Evolutionary conservation across 345 rosid species (phyloP).

Genomic region (Acer saccharum): DNA sequence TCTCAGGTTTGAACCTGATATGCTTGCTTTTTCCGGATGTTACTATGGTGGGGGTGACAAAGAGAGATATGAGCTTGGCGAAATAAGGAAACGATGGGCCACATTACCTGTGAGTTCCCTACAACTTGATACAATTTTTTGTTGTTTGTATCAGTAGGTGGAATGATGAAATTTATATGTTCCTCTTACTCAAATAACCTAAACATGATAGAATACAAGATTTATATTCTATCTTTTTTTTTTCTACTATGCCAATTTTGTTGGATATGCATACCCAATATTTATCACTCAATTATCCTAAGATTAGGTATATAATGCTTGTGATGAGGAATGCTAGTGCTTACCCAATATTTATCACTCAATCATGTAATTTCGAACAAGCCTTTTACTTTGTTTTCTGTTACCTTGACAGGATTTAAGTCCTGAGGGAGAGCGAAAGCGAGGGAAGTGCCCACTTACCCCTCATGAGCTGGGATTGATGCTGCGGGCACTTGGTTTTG

Average conservation of each 20-base stretch:
- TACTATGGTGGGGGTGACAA: constrained; percentile 99
- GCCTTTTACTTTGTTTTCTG: not conserved
- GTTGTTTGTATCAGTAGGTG: not conserved
- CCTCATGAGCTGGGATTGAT: constrained; percentile 97
- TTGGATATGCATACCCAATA: not conserved
- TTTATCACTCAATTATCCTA: not conserved
- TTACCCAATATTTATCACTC: not conserved
- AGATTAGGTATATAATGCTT: not conserved
- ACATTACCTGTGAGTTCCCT: constrained; percentile 77
- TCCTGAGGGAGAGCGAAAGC: constrained; percentile 81
- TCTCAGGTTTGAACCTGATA: constrained; percentile 96
- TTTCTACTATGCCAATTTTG: not conserved
- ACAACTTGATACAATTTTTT: not conserved
- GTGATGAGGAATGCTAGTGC: not conserved
- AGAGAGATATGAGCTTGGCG: constrained; percentile 82
- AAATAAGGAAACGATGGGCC: constrained; percentile 95
- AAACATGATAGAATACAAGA: not conserved
- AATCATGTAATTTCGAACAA: not conserved
- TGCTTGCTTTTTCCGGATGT: constrained; percentile 99
- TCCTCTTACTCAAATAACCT: not conserved
- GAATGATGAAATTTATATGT: not conserved
- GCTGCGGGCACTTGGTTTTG: constrained; percentile 93
- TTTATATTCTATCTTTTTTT: not conserved
- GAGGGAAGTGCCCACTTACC: constrained; percentile 96
- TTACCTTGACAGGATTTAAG: constrained; percentile 66